Base-by-base conservation (phyloP, 352 stramenopile genomes). In the Plasmopara viticola region DNA sequence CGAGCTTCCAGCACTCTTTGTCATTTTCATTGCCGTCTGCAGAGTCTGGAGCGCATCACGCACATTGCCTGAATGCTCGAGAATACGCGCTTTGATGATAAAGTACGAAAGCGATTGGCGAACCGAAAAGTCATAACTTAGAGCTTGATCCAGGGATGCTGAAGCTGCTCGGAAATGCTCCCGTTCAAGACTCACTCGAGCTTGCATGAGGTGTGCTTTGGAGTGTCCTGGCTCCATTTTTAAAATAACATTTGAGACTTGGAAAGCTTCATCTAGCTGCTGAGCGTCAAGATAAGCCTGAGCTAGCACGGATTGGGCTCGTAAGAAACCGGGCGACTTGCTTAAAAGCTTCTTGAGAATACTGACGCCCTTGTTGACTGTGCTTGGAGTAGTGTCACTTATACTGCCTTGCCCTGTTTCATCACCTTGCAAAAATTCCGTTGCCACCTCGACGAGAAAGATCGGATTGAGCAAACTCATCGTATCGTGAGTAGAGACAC, bases 41-140 rank as follows among this genome's bases (percentile, higher is more conserved):
- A 97, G 70, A 8, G 84, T 87, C 31, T 77, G 62, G 4, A 89
- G 60, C 9, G 90, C 86, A 29, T 97, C 90, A 25, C 77, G 80
- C 2, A 91, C 57, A 38, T 95, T 77, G 2, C 84, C 85, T 3
- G 69, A 41, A 35, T 81, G 87, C 51, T 90, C 78, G 9, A 91
- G 62, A 37, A 95, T 67, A 57, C 87, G 86, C 29, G 83, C 86
- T 52, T 95, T 91, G 52, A 96, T 89, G 33, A 97, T 78, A 48
- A 84, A 84, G 64, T 93, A 97, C 39, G 74, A 70, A 17, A 91
- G 74, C 45, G 72, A 78, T 53, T 95, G 78, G 18, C 82, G 78
- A 29, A 97, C 78, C 0, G 68, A 77, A 53, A 97, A 97, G 53
- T 97, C 82, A 48, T 90, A 81, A 37, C 80, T 90, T 12, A 97